A percentile compares a stretch with the other conserved stretches of the same genome.
These are phyloP conservation scores for Hyphopichia burtonii DNA, from an alignment of 1,139 yeast species.

Conservation along the genomic window DNA sequence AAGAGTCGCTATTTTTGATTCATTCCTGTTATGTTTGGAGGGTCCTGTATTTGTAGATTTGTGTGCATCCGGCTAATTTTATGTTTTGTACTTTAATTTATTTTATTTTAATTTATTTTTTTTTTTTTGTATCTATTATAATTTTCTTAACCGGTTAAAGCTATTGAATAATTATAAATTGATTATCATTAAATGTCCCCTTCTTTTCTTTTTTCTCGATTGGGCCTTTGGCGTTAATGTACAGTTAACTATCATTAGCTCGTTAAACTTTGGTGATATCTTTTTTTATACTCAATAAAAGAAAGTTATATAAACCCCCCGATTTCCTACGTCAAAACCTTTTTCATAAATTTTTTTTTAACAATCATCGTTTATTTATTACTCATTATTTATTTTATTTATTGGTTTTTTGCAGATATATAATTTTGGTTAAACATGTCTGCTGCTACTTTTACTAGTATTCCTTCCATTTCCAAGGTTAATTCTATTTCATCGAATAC, in stretches of 20 bases:
- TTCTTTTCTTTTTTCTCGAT: not conserved
- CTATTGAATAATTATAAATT: too few relatives aligned
- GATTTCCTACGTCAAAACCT: too few relatives aligned
- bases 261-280: too few relatives aligned
- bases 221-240: not conserved
- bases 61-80: not conserved
- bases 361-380: too few relatives aligned
- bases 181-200: too few relatives aligned
- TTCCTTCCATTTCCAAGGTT: not conserved
- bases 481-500: not conserved
- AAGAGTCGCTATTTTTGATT: not conserved
- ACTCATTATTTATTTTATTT: too few relatives aligned
- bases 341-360: too few relatives aligned
- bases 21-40: not conserved
- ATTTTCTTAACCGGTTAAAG: too few relatives aligned
- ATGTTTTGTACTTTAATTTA: too few relatives aligned
- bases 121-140: not conserved
- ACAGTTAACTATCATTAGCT: not conserved
- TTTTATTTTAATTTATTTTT: not conserved
- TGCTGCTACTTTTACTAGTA: not conserved
- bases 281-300: not conserved
- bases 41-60: not conserved
- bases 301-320: too few relatives aligned
- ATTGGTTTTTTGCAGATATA: too few relatives aligned
- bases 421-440: not conserved